Conservation (phyloP, 352 stramenopile genomes). For the Thalassiosira hispida region DNA sequence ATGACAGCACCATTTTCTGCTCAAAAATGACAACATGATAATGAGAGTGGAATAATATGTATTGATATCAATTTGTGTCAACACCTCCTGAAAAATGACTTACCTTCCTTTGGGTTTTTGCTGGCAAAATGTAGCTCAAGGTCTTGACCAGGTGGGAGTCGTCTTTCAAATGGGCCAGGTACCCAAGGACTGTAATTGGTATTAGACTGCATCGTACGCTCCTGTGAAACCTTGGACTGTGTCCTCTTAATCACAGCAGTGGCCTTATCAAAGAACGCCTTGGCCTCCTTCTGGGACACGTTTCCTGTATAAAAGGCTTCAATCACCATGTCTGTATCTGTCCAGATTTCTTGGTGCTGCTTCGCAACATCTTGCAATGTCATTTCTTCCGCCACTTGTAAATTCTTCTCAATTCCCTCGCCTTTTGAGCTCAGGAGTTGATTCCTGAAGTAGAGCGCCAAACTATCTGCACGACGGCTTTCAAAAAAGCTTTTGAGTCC, state of each 20-base stretch:
- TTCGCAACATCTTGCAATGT: slow-evolving; percentile 55
- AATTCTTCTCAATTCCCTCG: slow-evolving; percentile 56
- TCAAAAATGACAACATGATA: neutral
- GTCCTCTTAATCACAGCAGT: slow-evolving; percentile 32
- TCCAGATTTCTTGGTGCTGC: slow-evolving; percentile 63
- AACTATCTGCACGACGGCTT: slow-evolving; percentile 65
- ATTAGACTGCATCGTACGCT: neutral
- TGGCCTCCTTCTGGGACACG: slow-evolving; percentile 65
- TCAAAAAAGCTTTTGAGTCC: slow-evolving; percentile 74
- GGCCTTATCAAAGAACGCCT: slow-evolving; percentile 58
- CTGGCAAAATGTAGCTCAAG: slow-evolving; percentile 58
- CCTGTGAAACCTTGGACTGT: slow-evolving; percentile 16
- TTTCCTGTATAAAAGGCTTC: slow-evolving; percentile 76
- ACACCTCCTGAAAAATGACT: neutral
- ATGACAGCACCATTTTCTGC: slow-evolving; percentile 79
- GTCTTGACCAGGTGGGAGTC: slow-evolving; percentile 45
- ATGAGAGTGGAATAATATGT: no score
- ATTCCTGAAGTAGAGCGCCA: slow-evolving; percentile 75
- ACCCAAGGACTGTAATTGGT: slow-evolving; percentile 5
- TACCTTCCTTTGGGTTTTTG: slow-evolving; percentile 74
- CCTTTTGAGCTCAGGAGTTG: slow-evolving; percentile 59
- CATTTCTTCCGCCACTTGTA: slow-evolving; percentile 50
- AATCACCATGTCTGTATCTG: slow-evolving; percentile 47
- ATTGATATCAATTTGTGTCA: no score
- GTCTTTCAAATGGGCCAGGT: slow-evolving; percentile 52